Percentiles rank a stretch among this genome's conserved stretches.
phyloP scores from a whole-genome alignment of 805 yeast genomes.

The Kluyveromyces wickerhamii region DNA sequence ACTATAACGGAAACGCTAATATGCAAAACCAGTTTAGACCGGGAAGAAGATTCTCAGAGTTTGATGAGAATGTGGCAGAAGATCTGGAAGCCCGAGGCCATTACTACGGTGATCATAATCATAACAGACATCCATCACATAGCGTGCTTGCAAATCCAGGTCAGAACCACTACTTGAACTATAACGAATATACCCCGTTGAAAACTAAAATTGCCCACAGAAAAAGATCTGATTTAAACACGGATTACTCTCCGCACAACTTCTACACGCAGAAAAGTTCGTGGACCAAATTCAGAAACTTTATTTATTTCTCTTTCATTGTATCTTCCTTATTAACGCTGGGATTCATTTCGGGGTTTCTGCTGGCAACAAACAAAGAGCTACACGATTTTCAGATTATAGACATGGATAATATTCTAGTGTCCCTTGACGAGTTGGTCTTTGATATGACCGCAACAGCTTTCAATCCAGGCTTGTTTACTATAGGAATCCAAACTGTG shows the following conservation, averaged over 20 bases:
- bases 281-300: constrained; percentile 29
- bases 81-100: constrained; percentile 5
- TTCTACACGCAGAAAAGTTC: constrained; percentile 30
- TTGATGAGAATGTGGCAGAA: constrained; percentile 21
- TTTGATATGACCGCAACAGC: constrained; percentile 75
- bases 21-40: constrained; percentile 19
- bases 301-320: constrained; percentile 29
- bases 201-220: not conserved
- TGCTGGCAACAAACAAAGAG: constrained; percentile 81
- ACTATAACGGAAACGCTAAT: constrained; percentile 21
- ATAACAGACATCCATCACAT: not conserved
- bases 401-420: constrained; percentile 61
- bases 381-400: constrained; percentile 55
- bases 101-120: constrained; percentile 3
- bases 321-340: constrained; percentile 46
- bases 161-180: constrained; percentile 5
- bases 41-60: constrained; percentile 28
- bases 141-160: not conserved
- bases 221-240: constrained; percentile 5
- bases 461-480: constrained; percentile 78
- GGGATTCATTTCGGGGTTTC: constrained; percentile 77
- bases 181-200: constrained; percentile 10
- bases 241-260: constrained; percentile 43
- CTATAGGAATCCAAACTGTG: constrained; percentile 52
- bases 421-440: constrained; percentile 76